These are phyloP conservation scores for Paspalum vaginatum DNA, from an alignment of 176 grass and related monocot genomes.

Conservation along the genomic window DNA sequence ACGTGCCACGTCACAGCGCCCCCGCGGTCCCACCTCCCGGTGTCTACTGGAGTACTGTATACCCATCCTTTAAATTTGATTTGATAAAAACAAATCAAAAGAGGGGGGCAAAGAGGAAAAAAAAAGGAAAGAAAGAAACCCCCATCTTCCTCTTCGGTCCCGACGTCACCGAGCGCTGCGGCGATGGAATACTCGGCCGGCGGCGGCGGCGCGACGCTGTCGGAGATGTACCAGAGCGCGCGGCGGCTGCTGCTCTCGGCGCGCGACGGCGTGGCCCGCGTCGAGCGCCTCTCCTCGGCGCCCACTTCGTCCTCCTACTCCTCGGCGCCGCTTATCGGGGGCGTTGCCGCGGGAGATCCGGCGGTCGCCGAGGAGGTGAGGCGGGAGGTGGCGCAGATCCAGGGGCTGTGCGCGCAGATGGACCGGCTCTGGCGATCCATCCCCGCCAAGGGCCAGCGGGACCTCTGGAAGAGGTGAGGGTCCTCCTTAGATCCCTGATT, in stretches of 20 bases:
- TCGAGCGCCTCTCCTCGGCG: conserved; percentile 72
- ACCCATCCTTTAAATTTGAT: background rate
- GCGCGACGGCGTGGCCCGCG: conserved; percentile 63
- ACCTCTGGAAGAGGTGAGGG: conserved; percentile 96
- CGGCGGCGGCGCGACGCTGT: conserved; percentile 70
- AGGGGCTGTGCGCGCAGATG: conserved; percentile 89
- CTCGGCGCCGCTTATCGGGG: conserved; percentile 44
- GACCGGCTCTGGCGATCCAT: conserved; percentile 90
- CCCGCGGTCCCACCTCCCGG: background rate
- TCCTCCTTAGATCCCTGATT: background rate
- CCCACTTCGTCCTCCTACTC: conserved; percentile 68
- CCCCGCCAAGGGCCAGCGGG: conserved; percentile 76
- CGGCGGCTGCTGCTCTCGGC: conserved; percentile 71
- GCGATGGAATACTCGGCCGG: conserved; percentile 66
- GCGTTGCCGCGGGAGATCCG: conserved; percentile 45
- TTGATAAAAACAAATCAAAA: background rate
- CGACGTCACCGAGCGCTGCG: conserved; percentile 5
- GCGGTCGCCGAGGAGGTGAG: conserved; percentile 48
- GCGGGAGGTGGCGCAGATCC: conserved; percentile 86
- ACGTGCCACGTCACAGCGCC: conserved; percentile 10
- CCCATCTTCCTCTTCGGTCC: conserved; percentile 9
- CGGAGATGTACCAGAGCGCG: conserved; percentile 93
- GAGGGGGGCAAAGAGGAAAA: background rate
- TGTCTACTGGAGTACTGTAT: background rate
- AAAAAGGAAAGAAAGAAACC: background rate